Evolutionary conservation across 371 early-diverging fungal genomes (phyloP).

Genomic region (Dichotomocladium elegans): DNA sequence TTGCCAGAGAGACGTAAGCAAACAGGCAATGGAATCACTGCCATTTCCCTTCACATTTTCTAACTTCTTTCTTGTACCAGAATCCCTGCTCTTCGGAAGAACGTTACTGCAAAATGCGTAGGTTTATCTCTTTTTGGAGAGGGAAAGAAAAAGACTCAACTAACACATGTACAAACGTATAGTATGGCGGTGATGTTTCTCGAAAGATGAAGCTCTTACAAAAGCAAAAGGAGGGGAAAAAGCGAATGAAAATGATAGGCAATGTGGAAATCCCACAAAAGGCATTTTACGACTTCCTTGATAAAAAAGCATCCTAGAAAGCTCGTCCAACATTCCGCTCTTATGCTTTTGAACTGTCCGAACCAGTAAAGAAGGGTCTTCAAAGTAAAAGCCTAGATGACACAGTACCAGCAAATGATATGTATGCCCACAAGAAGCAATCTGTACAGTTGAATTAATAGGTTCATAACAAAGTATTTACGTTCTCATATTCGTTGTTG

Average conservation of each 20-base stretch:
- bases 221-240: slow-evolving; percentile 89
- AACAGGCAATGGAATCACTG: background rate
- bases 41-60: background rate
- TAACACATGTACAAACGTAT: background rate
- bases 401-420: too few relatives aligned
- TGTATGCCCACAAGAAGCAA: too few relatives aligned
- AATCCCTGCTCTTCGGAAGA: slow-evolving; percentile 78
- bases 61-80: slow-evolving; percentile 20
- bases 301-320: slow-evolving; percentile 42
- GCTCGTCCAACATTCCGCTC: too few relatives aligned
- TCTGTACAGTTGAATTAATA: too few relatives aligned
- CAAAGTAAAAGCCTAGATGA: too few relatives aligned
- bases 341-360: too few relatives aligned
- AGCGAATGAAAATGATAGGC: slow-evolving; percentile 74
- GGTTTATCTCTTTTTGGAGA: slow-evolving; percentile 35
- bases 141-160: too few relatives aligned
- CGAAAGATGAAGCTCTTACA: slow-evolving; percentile 90
- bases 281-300: slow-evolving; percentile 71
- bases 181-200: slow-evolving; percentile 93
- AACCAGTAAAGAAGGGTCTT: too few relatives aligned
- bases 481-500: too few relatives aligned
- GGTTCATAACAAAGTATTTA: too few relatives aligned
- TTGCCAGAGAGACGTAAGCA: slow-evolving; percentile 83
- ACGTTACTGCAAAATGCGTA: slow-evolving; percentile 93
- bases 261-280: slow-evolving; percentile 72